Evolutionary conservation across 176 grass and related monocot genomes (phyloP).

Genomic region (Oryza officinalis): DNA sequence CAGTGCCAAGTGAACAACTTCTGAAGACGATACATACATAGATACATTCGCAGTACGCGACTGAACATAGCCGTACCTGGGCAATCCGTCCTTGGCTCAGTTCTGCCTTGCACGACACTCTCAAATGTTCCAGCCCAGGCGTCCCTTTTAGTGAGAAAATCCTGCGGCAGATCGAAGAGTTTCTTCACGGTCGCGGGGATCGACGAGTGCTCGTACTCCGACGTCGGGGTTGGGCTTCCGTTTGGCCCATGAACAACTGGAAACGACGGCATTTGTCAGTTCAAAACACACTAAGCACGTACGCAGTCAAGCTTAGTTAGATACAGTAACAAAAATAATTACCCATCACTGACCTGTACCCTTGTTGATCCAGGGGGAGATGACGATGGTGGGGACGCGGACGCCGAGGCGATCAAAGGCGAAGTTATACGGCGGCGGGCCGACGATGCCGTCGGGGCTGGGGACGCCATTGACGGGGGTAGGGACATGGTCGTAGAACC

Average conservation of each 20-base stretch:
- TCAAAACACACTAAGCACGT: neutral
- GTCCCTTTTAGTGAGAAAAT: slow-evolving; percentile 74
- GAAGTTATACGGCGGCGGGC: slow-evolving; percentile 78
- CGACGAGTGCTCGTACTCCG: slow-evolving; percentile 91
- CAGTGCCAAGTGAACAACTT: neutral
- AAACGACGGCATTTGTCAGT: neutral
- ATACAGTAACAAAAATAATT: neutral
- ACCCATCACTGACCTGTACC: slow-evolving; percentile 54
- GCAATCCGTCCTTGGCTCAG: slow-evolving; percentile 75
- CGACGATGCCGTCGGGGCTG: slow-evolving; percentile 78
- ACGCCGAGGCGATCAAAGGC: slow-evolving; percentile 75
- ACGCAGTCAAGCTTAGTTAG: neutral
- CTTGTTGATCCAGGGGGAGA: slow-evolving; percentile 84
- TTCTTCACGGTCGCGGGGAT: slow-evolving; percentile 91
- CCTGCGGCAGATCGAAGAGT: slow-evolving; percentile 70
- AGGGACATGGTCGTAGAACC: slow-evolving; percentile 90
- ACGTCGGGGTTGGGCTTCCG: slow-evolving; percentile 68
- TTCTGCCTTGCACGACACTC: slow-evolving; percentile 58
- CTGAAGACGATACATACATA: neutral
- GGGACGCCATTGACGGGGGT: slow-evolving; percentile 71
- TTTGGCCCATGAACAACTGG: slow-evolving; percentile 76
- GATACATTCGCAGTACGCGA: neutral
- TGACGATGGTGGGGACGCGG: slow-evolving; percentile 75
- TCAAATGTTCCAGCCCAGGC: slow-evolving; percentile 95
- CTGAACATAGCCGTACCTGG: slow-evolving; percentile 45